Percentiles rank a stretch among this genome's conserved stretches.
Evolutionary conservation across 2,329 filamentous ascomycete species (phyloP).

Genomic region (Peltaster fructicola): DNA sequence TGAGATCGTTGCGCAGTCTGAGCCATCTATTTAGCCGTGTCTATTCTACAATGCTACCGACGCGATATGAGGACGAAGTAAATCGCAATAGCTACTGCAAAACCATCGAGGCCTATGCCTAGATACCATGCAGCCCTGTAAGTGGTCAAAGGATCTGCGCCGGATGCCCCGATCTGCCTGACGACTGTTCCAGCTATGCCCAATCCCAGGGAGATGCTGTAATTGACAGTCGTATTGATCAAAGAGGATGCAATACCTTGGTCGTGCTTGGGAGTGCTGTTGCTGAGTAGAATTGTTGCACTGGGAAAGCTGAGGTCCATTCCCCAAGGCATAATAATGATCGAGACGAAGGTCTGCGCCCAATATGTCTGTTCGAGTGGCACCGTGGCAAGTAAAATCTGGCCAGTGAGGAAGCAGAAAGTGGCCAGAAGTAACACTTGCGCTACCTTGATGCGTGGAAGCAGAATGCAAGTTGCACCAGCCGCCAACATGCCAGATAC

Average conservation of each 20-base stretch:
- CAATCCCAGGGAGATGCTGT: conserved; percentile 46
- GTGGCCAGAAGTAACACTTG: conserved; percentile 23
- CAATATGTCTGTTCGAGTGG: conserved; percentile 44
- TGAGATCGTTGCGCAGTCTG: too few species aligned
- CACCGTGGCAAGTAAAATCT: conserved; percentile 25
- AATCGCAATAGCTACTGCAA: conserved; percentile 13
- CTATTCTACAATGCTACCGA: too few species aligned
- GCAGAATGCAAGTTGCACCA: conserved; percentile 20
- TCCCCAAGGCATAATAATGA: conserved; percentile 34
- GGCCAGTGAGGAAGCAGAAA: conserved; percentile 25
- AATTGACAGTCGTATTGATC: conserved; percentile 50
- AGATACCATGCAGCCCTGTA: conserved; percentile 24
- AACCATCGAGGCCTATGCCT: conserved; percentile 17
- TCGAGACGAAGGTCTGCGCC: conserved; percentile 42
- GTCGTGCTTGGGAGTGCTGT: conserved; percentile 29
- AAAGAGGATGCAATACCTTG: conserved; percentile 38
- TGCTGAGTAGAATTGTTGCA: conserved; percentile 41
- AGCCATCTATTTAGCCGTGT: too few species aligned
- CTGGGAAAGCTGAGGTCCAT: conserved; percentile 53
- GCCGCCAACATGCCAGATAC: conserved; percentile 20
- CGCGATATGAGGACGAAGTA: too few species aligned
- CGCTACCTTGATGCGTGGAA: conserved; percentile 20
- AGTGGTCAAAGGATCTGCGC: conserved; percentile 15
- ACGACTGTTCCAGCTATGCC: conserved; percentile 47
- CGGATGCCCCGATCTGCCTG: conserved; percentile 24